Base-by-base conservation (phyloP, 345 rosid genomes). In the Bruguiera parviflora region DNA sequence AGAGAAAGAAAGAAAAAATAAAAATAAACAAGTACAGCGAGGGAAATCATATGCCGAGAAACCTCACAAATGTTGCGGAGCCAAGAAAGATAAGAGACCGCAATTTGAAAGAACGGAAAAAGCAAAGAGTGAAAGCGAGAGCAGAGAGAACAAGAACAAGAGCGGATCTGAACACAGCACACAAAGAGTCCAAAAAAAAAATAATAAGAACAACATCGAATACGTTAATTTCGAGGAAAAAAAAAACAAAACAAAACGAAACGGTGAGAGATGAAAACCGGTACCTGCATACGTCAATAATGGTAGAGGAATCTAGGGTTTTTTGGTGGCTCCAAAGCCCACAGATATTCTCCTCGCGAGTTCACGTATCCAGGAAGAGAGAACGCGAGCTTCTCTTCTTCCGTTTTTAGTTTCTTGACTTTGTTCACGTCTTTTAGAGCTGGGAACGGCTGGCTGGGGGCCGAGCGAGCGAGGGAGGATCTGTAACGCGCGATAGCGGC, bases 261-360 rank as follows among this genome's bases (percentile, higher is more conserved):
- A 39, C 60, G 8, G 10, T 6, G 52, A 9, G 27, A 9, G 27
- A 46, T 9, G 46, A 55, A 24, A 28, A 59, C 13, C 31, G 53
- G 22, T 58, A 67, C 11, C 24, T 20, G 60, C 63, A 73, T 82
- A 82, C 71, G 78, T 35, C 19, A 55, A 69, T 66, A 76, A 75
- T 73, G 76, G 78, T 77, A 58, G 80, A 63, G 65, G 77, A 71
- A 78, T 62, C 83, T 82, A 81, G 84, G 89, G 84, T 77, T 86
- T 72, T 29, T 55, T 1, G 69, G 69, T 28, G 73, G 72, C 60
- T 24, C 57, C 80, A 64, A 75, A 67, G 66, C 47, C 73, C 64
- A 46, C 46, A 47, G 62, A 75, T 3, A 47, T 66, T 65, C 8
- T 70, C 61, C 66, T 32, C 0, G 56, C 51, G 58, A 24, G 19